Evolutionary conservation across 2,329 filamentous ascomycete genomes (phyloP).

Genomic region (Fusarium incarnatum): DNA sequence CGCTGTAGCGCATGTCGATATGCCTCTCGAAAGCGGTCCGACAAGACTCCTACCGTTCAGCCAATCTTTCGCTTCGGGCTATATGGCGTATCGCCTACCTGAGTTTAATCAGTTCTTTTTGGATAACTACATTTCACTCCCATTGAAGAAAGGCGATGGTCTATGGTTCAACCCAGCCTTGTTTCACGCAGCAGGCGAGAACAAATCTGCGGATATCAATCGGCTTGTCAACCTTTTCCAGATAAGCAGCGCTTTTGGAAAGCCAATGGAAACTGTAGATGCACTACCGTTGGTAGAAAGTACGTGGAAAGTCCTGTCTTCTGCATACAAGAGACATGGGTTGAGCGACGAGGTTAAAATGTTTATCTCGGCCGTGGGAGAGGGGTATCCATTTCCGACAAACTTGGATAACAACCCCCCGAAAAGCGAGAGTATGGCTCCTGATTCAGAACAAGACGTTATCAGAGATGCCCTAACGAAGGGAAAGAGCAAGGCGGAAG

Average conservation of each 20-base stretch:
- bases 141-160: slow-evolving; percentile 67
- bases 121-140: slow-evolving; percentile 63
- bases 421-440: slow-evolving; percentile 68
- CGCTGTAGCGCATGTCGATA: slow-evolving; percentile 70
- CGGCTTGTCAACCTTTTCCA: slow-evolving; percentile 72
- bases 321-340: slow-evolving; percentile 51
- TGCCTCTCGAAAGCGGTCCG: slow-evolving; percentile 68
- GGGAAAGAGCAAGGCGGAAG: slow-evolving; percentile 53
- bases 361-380: slow-evolving; percentile 63
- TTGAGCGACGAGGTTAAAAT: slow-evolving; percentile 57
- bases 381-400: slow-evolving; percentile 72
- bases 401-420: slow-evolving; percentile 69
- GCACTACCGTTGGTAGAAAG: slow-evolving; percentile 59
- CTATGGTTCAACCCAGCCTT: slow-evolving; percentile 73
- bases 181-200: slow-evolving; percentile 72
- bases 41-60: slow-evolving; percentile 71
- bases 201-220: slow-evolving; percentile 59
- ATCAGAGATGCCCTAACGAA: slow-evolving; percentile 58
- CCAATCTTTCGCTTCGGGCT: slow-evolving; percentile 67
- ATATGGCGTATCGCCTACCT: slow-evolving; percentile 65
- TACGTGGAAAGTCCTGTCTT: slow-evolving; percentile 56
- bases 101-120: slow-evolving; percentile 68
- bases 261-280: slow-evolving; percentile 72
- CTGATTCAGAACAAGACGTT: slow-evolving; percentile 68
- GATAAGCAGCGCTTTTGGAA: slow-evolving; percentile 71